A percentile compares a stretch with the other conserved stretches of the same genome.
Conservation (phyloP, 2,329 filamentous ascomycete species). For the Lachnellula arida region DNA sequence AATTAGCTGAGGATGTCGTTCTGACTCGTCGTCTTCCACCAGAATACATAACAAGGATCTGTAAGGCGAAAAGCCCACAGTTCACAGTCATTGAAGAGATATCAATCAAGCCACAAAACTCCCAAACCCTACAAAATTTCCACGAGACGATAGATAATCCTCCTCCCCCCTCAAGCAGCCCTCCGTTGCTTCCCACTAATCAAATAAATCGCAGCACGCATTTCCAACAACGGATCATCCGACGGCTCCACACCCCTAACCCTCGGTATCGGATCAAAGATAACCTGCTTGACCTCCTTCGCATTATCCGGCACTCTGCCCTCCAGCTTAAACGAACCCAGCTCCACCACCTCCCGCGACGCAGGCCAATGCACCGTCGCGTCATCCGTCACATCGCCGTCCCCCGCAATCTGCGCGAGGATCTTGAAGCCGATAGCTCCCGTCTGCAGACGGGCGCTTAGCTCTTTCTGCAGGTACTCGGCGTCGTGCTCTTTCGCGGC, state of each 20-base stretch:
- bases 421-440: conserved; percentile 43
- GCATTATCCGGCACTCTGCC: conserved; percentile 35
- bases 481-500: conserved; percentile 35
- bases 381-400: conserved; percentile 44
- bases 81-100: no score
- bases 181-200: conserved; percentile 50
- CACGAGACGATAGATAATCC: not conserved
- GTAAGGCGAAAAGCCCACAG: no score
- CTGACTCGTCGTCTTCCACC: no score
- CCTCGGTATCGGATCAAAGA: conserved; percentile 55
- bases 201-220: conserved; percentile 51
- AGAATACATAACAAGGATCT: no score
- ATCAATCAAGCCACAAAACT: not conserved
- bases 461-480: conserved; percentile 46
- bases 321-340: conserved; percentile 45
- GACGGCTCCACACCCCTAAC: conserved; percentile 48
- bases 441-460: conserved; percentile 35
- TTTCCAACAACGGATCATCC: conserved; percentile 51
- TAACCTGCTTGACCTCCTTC: conserved; percentile 46
- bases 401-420: conserved; percentile 45
- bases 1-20: no score
- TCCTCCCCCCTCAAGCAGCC: conserved; percentile 33
- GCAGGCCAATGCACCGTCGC: conserved; percentile 50
- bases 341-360: conserved; percentile 43
- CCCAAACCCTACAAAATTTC: not conserved